Evolutionary conservation across 2,329 filamentous ascomycete species (phyloP).

Genomic region (Cladophialophora bantiana): DNA sequence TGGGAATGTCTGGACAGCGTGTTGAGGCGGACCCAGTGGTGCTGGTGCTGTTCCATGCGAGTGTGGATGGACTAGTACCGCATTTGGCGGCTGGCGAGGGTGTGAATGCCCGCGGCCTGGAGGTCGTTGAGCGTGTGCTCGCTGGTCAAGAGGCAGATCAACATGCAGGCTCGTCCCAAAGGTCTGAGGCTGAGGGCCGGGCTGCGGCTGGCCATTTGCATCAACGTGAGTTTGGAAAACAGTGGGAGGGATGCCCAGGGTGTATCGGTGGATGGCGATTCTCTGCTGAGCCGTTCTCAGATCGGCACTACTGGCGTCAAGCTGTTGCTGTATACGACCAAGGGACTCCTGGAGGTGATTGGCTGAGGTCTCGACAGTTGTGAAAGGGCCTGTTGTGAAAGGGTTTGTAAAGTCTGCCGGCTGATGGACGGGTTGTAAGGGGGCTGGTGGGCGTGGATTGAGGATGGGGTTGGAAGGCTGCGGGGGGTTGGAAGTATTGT

Average conservation of each 20-base stretch:
- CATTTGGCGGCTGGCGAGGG: not conserved
- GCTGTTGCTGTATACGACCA: constrained; percentile 32
- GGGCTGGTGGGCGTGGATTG: constrained; percentile 1
- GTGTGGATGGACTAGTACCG: not conserved
- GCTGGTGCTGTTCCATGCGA: not conserved
- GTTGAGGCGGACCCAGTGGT: not conserved
- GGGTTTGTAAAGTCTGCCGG: constrained; percentile 11
- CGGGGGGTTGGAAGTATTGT: constrained; percentile 9
- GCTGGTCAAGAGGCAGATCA: not conserved
- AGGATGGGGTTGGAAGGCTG: constrained; percentile 2
- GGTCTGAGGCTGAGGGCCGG: constrained; percentile 4
- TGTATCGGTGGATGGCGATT: constrained; percentile 32
- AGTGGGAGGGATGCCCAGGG: constrained; percentile 16
- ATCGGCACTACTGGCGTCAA: constrained; percentile 34
- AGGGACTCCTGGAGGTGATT: constrained; percentile 31
- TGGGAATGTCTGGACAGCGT: constrained; percentile 19
- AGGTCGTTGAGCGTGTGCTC: not conserved
- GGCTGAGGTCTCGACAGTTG: constrained; percentile 18
- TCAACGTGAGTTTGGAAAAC: constrained; percentile 1
- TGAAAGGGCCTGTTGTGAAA: constrained; percentile 18
- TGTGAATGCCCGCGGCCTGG: not conserved
- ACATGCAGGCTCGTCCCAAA: constrained; percentile 5
- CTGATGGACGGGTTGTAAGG: constrained; percentile 1
- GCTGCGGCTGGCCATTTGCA: constrained; percentile 14
- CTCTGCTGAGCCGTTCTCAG: constrained; percentile 33